A percentile compares a stretch with the other conserved stretches of the same genome.
phyloP scores from a whole-genome alignment of 345 rosid genomes.

The Melaleuca alternifolia region DNA sequence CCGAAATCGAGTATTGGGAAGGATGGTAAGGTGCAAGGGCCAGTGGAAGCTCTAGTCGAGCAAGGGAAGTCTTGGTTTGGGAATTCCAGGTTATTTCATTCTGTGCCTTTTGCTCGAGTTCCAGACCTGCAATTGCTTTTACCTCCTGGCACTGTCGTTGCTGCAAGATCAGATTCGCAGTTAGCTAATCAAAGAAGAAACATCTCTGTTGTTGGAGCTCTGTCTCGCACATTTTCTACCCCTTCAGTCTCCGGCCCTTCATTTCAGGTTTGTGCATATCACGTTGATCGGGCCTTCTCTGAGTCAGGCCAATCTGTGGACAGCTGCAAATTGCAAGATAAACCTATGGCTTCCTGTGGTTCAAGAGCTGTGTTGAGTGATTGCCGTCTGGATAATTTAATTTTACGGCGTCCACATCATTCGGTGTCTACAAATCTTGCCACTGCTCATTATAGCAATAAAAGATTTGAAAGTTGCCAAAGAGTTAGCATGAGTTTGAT shows the following conservation, averaged over 20 bases:
- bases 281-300: conserved; percentile 49
- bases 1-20: conserved; percentile 20
- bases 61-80: conserved; percentile 42
- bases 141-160: conserved; percentile 30
- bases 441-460: conserved; percentile 15
- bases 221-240: conserved; percentile 66
- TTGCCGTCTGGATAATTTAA: conserved; percentile 14
- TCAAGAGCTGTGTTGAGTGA: conserved; percentile 30
- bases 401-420: conserved; percentile 18
- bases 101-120: conserved; percentile 21
- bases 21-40: conserved; percentile 27
- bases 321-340: conserved; percentile 13
- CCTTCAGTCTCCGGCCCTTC: conserved; percentile 92
- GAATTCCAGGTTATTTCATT: conserved; percentile 45
- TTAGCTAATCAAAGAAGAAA: conserved; percentile 47
- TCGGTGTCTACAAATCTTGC: conserved; percentile 8
- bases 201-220: conserved; percentile 69
- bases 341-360: conserved; percentile 46
- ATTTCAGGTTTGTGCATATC: conserved; percentile 83
- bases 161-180: conserved; percentile 47
- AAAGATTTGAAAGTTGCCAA: conserved; percentile 17
- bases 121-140: conserved; percentile 35
- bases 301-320: conserved; percentile 18
- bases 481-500: conserved; percentile 58
- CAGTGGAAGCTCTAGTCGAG: conserved; percentile 37